A percentile compares a stretch with the other conserved stretches of the same genome.
Conservation (phyloP, 768 basidiomycete genomes). For the Rhodotorula toruloides region DNA sequence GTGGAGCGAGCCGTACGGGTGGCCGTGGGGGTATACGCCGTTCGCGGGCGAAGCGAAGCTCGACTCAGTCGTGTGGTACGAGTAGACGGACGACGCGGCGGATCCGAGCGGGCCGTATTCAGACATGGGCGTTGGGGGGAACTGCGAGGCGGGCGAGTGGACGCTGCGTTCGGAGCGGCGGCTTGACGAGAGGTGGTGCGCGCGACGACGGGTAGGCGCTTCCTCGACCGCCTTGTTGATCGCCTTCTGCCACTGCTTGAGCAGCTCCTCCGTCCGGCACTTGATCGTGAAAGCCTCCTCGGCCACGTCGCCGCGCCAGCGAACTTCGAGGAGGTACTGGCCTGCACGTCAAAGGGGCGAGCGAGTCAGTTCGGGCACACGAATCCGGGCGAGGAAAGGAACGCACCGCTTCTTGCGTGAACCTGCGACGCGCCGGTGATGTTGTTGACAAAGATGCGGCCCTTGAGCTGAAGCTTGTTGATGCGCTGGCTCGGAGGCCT, state of each 20-base stretch:
- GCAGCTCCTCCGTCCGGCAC: constrained; percentile 84
- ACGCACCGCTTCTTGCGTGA: constrained; percentile 58
- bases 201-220: constrained; percentile 23
- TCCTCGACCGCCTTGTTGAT: constrained; percentile 80
- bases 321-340: constrained; percentile 75
- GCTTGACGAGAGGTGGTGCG: constrained; percentile 30
- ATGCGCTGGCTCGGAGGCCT: constrained; percentile 56
- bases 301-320: constrained; percentile 91
- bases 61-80: constrained; percentile 1
- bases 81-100: constrained; percentile 8
- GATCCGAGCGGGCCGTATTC: constrained; percentile 33
- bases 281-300: constrained; percentile 90
- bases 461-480: constrained; percentile 72
- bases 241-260: constrained; percentile 83
- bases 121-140: constrained; percentile 40
- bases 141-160: constrained; percentile 28
- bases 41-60: not conserved
- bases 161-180: constrained; percentile 34
- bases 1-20: not conserved
- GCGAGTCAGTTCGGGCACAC: too few species aligned
- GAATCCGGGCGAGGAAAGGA: constrained; percentile 32
- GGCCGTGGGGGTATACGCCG: constrained; percentile 1
- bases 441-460: constrained; percentile 93
- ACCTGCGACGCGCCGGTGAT: constrained; percentile 76
- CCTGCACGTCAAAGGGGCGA: constrained; percentile 46